phyloP scores from a whole-genome alignment of 2,329 filamentous ascomycete genomes.

The Fusarium newnesense region DNA sequence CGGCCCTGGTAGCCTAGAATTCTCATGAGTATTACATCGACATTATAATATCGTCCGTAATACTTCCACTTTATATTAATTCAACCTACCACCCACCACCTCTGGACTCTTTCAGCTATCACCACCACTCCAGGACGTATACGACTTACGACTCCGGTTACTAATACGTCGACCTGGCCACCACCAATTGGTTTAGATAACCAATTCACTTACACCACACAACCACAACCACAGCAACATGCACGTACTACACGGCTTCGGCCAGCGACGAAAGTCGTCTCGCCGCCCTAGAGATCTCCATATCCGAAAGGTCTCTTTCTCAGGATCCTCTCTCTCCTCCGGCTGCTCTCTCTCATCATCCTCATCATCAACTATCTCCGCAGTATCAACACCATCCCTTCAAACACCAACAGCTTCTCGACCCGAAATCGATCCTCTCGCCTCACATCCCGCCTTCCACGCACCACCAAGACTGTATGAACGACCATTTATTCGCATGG shows the following conservation, averaged over 20 bases:
- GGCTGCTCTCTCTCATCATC: constrained; percentile 51
- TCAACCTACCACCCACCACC: background rate
- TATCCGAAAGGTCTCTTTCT: constrained; percentile 56
- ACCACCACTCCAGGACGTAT: background rate
- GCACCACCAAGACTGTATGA: constrained; percentile 52
- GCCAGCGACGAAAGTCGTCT: constrained; percentile 50
- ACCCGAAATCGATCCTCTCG: constrained; percentile 48
- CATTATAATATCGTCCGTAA: constrained; percentile 18
- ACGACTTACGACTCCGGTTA: constrained; percentile 4
- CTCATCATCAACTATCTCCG: constrained; percentile 46
- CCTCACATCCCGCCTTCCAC: constrained; percentile 49
- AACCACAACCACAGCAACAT: constrained; percentile 37
- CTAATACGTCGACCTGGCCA: background rate
- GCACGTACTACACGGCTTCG: constrained; percentile 52
- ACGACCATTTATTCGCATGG: constrained; percentile 47
- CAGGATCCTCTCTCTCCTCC: constrained; percentile 52
- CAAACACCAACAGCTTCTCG: constrained; percentile 41
- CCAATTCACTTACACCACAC: background rate
- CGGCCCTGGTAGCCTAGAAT: constrained; percentile 25
- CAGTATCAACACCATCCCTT: constrained; percentile 27
- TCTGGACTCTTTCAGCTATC: background rate
- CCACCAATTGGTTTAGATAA: background rate
- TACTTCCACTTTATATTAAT: constrained; percentile 19
- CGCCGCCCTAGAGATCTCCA: constrained; percentile 51
- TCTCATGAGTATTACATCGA: constrained; percentile 27